Evolutionary conservation across 208 protist species (phyloP).

Genomic region (Tritrichomonas musculus): DNA sequence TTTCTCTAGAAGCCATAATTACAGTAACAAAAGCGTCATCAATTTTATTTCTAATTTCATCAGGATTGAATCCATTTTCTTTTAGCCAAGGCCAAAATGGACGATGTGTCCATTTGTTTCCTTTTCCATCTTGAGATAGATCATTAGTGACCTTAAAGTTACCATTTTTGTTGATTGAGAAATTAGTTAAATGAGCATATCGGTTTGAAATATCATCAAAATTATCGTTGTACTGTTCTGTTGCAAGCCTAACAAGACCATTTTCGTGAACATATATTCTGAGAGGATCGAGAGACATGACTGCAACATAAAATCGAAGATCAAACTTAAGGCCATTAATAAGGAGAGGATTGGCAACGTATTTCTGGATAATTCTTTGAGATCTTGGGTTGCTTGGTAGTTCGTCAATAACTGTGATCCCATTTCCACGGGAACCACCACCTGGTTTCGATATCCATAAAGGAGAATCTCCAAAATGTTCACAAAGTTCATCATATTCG

Average conservation of each 20-base stretch:
- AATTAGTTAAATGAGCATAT: neutral
- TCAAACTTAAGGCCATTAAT: conserved; percentile 50
- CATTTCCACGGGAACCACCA: conserved; percentile 11
- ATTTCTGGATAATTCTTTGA: neutral
- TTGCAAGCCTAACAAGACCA: conserved; percentile 36
- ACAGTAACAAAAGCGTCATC: neutral
- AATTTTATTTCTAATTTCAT: neutral
- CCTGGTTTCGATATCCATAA: conserved; percentile 5
- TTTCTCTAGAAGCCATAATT: neutral
- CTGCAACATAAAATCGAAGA: conserved; percentile 41
- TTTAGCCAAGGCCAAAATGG: conserved; percentile 11
- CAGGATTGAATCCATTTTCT: neutral
- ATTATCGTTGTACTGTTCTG: conserved; percentile 32
- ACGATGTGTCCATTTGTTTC: conserved; percentile 23
- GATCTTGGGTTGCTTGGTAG: neutral
- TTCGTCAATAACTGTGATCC: neutral
- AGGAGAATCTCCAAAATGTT: neutral
- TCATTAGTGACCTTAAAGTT: neutral
- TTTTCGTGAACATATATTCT: conserved; percentile 33
- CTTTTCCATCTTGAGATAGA: conserved; percentile 18
- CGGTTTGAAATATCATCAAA: neutral
- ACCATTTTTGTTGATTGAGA: conserved; percentile 23
- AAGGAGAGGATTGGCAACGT: conserved; percentile 33
- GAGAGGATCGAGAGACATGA: conserved; percentile 33
- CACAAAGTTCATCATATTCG: neutral